Percentiles rank a stretch among this genome's conserved stretches.
Conservation (phyloP, 2,329 filamentous ascomycete species). For the Aspergillus cejpii region DNA sequence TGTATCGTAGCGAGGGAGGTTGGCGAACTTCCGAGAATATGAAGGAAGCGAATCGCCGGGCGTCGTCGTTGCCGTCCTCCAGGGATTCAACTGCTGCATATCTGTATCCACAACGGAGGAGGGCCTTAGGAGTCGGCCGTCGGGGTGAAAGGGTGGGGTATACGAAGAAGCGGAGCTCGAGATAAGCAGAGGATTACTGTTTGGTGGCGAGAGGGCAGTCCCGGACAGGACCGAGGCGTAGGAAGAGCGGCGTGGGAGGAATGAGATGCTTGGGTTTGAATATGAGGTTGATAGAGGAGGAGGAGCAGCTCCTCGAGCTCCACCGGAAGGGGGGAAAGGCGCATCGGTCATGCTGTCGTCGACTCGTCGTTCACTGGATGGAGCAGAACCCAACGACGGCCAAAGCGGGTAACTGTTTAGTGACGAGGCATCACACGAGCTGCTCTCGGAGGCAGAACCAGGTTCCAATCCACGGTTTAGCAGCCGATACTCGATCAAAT, state of each 20-base stretch:
- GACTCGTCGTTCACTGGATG: constrained; percentile 21
- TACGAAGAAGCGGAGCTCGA: constrained; percentile 31
- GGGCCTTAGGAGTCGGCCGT: constrained; percentile 30
- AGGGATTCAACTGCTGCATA: constrained; percentile 45
- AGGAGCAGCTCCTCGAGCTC: constrained; percentile 30
- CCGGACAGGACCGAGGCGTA: constrained; percentile 58
- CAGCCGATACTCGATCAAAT: not conserved
- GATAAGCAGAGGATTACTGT: constrained; percentile 44
- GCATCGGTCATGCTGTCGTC: constrained; percentile 41
- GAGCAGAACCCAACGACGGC: constrained; percentile 8
- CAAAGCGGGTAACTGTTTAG: constrained; percentile 5
- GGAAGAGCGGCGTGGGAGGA: constrained; percentile 49
- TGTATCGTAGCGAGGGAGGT: constrained; percentile 27
- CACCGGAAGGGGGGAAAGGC: constrained; percentile 38
- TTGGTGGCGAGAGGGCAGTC: constrained; percentile 37
- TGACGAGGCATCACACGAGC: constrained; percentile 7
- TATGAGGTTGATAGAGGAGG: constrained; percentile 30
- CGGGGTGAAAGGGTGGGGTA: constrained; percentile 31
- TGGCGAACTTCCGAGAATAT: constrained; percentile 45
- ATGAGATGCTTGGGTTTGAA: constrained; percentile 32
- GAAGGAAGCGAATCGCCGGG: constrained; percentile 38
- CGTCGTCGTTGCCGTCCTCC: constrained; percentile 42
- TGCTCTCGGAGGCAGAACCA: constrained; percentile 1
- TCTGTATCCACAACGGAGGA: constrained; percentile 44
- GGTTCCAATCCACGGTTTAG: not conserved